Percentiles rank a stretch among this genome's conserved stretches.
These are phyloP conservation scores for Coemansia sp. DNA, from an alignment of 192 early-diverging fungal species.

Conservation along the genomic window DNA sequence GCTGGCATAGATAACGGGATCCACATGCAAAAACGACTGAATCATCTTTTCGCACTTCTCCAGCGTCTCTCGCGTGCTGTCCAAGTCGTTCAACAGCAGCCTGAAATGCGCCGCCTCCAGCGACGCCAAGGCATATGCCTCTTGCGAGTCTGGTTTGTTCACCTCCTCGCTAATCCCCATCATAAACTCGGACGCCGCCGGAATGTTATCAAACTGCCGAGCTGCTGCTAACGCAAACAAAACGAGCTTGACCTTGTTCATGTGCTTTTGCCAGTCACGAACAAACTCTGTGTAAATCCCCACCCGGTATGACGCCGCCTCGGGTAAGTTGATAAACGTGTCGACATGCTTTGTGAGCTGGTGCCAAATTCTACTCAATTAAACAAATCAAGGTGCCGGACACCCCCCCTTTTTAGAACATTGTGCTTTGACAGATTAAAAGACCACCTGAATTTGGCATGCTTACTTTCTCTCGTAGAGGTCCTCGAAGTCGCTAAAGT, in stretches of 20 bases:
- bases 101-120: constrained; percentile 87
- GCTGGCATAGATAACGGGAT: constrained; percentile 86
- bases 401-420: background rate
- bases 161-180: constrained; percentile 68
- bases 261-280: constrained; percentile 87
- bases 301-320: constrained; percentile 74
- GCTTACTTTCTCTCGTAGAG: constrained; percentile 93
- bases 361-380: constrained; percentile 86
- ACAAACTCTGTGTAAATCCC: constrained; percentile 90
- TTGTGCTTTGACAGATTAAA: background rate
- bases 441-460: background rate
- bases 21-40: constrained; percentile 57
- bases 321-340: constrained; percentile 74
- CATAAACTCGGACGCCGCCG: constrained; percentile 76
- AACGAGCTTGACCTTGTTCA: constrained; percentile 93
- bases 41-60: constrained; percentile 82
- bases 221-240: constrained; percentile 75
- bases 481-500: constrained; percentile 84
- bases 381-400: background rate
- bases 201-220: constrained; percentile 68
- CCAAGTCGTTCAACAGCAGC: constrained; percentile 74
- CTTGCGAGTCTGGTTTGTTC: constrained; percentile 63
- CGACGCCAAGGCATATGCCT: constrained; percentile 81
- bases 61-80: constrained; percentile 78
- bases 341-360: constrained; percentile 85